phyloP scores from a whole-genome alignment of 108 stramenopile genomes.

The Pseudonitzschia pungens region DNA sequence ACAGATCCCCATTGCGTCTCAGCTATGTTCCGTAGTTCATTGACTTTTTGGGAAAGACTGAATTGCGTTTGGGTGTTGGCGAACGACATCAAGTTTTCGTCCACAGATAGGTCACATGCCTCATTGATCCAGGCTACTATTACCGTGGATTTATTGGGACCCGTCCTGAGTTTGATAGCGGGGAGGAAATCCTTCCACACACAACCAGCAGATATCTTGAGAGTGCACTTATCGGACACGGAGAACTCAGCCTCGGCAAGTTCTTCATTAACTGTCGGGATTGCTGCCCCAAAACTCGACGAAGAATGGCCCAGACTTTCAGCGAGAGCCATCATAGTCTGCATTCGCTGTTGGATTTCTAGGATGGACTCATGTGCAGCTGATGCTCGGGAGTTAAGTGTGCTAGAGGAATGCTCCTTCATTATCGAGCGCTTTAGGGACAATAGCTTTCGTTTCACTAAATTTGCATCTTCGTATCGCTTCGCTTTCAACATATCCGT shows the following conservation, averaged over 20 bases:
- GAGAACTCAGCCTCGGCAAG: not conserved
- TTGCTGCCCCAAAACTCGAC: not conserved
- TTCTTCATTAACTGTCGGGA: not conserved
- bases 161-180: not conserved
- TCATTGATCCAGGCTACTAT: slow-evolving; percentile 36
- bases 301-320: not conserved
- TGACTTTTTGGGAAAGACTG: slow-evolving; percentile 10
- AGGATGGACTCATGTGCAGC: slow-evolving; percentile 12
- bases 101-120: slow-evolving; percentile 21
- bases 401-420: slow-evolving; percentile 28
- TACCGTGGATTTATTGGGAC: slow-evolving; percentile 6
- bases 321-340: slow-evolving; percentile 13
- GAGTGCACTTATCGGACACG: not conserved
- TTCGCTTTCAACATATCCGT: slow-evolving; percentile 19
- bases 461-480: slow-evolving; percentile 36
- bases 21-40: not conserved
- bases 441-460: slow-evolving; percentile 32
- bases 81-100: slow-evolving; percentile 5
- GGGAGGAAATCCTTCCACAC: not conserved
- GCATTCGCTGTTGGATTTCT: slow-evolving; percentile 27
- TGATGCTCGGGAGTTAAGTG: not conserved
- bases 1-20: slow-evolving; percentile 32
- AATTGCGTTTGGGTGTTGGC: not conserved
- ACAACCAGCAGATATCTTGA: slow-evolving; percentile 17
- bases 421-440: slow-evolving; percentile 29